These are phyloP conservation scores for Plasmodium gaboni DNA, from an alignment of 169 alveolate genomes.

Conservation along the genomic window DNA sequence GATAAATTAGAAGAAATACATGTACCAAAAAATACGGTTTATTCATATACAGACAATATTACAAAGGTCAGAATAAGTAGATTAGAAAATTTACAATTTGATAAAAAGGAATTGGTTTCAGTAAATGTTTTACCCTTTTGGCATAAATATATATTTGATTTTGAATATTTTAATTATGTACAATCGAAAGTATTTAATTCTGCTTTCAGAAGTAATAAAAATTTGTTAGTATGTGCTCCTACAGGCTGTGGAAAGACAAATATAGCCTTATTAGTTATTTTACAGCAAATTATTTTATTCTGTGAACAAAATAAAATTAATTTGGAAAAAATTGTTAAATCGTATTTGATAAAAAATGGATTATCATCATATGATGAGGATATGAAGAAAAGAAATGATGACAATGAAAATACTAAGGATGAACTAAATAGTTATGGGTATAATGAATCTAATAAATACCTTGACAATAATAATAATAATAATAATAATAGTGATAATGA, in stretches of 20 bases:
- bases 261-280: slow-evolving; percentile 95
- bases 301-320: slow-evolving; percentile 47
- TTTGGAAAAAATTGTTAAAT: slow-evolving; percentile 21
- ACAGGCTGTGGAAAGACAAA: slow-evolving; percentile 99
- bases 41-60: slow-evolving; percentile 41
- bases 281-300: slow-evolving; percentile 80
- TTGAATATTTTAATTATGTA: slow-evolving; percentile 89
- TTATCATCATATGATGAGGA: neutral
- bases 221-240: slow-evolving; percentile 97
- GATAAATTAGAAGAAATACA: slow-evolving; percentile 49
- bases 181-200: slow-evolving; percentile 93
- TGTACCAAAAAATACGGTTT: slow-evolving; percentile 50
- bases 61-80: slow-evolving; percentile 66
- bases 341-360: slow-evolving; percentile 6
- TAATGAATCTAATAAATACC: neutral
- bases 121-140: slow-evolving; percentile 49
- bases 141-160: slow-evolving; percentile 52
- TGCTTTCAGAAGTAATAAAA: slow-evolving; percentile 94
- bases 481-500: neutral
- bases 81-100: slow-evolving; percentile 45
- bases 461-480: neutral
- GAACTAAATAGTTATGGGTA: neutral
- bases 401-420: neutral
- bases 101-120: slow-evolving; percentile 63
- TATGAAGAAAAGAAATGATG: neutral